A percentile compares a stretch with the other conserved stretches of the same genome.
Evolutionary conservation across 768 basidiomycete genomes (phyloP).

Genomic region (Trametes cingulata): DNA sequence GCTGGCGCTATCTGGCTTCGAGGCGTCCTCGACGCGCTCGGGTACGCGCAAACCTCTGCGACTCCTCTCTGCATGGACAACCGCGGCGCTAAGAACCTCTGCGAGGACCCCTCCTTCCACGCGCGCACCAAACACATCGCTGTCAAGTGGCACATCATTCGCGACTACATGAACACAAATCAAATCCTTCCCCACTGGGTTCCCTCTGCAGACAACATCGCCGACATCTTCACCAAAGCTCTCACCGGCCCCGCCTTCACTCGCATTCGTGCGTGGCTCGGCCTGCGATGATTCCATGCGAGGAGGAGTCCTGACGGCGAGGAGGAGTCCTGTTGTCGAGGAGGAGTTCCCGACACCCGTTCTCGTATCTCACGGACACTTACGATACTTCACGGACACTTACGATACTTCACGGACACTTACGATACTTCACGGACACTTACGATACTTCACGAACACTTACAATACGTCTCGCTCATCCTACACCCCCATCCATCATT

Average conservation of each 20-base stretch:
- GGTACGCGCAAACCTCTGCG: constrained; percentile 8
- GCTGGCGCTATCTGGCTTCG: constrained; percentile 33
- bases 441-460: no score
- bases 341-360: no score
- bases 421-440: no score
- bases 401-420: no score
- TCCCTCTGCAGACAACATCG: constrained; percentile 35
- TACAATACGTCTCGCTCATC: no score
- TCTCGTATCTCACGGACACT: no score
- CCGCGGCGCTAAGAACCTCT: constrained; percentile 36
- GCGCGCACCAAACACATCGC: constrained; percentile 45
- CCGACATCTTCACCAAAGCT: constrained; percentile 45
- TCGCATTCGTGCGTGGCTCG: constrained; percentile 19
- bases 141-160: constrained; percentile 39
- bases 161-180: constrained; percentile 33
- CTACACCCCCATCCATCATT: no score
- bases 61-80: constrained; percentile 37
- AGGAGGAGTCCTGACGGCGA: constrained; percentile 15
- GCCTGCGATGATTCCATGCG: constrained; percentile 20
- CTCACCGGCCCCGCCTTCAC: constrained; percentile 26
- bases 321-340: no score
- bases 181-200: constrained; percentile 34
- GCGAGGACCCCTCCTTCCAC: constrained; percentile 39
- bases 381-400: no score
- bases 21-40: constrained; percentile 24